phyloP scores from a whole-genome alignment of 2,329 filamentous ascomycete genomes.

The Zymoseptoria passerinii region DNA sequence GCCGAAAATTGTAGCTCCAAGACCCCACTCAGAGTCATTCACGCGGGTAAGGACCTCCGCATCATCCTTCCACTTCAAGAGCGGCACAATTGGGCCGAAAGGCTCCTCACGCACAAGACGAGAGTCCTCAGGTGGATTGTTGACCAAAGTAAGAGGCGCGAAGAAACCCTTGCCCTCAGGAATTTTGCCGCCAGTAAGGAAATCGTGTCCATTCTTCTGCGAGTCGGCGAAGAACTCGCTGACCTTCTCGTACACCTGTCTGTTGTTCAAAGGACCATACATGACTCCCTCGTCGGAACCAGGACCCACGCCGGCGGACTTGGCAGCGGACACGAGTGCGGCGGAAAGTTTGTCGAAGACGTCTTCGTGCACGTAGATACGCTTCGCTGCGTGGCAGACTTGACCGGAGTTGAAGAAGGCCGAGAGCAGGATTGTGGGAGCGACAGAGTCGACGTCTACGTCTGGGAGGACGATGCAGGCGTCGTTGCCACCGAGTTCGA shows the following conservation, averaged over 20 bases:
- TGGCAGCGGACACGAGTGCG: constrained; percentile 69
- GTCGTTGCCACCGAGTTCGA: constrained; percentile 89
- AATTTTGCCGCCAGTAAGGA: constrained; percentile 43
- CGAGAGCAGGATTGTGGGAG: constrained; percentile 84
- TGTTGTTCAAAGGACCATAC: constrained; percentile 40
- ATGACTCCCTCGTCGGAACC: constrained; percentile 46
- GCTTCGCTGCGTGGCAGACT: constrained; percentile 85
- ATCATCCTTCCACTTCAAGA: constrained; percentile 77
- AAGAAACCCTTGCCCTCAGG: constrained; percentile 28
- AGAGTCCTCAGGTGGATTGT: constrained; percentile 71
- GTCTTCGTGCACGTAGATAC: constrained; percentile 80
- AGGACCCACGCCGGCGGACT: constrained; percentile 66
- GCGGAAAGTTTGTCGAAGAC: constrained; percentile 74
- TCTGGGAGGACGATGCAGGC: constrained; percentile 78
- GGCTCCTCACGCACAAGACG: constrained; percentile 85
- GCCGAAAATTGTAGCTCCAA: constrained; percentile 92
- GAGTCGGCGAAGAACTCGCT: constrained; percentile 66
- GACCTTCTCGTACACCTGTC: constrained; percentile 73
- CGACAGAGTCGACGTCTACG: constrained; percentile 79
- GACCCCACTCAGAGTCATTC: constrained; percentile 88
- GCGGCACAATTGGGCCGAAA: constrained; percentile 81
- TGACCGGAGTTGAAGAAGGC: constrained; percentile 95
- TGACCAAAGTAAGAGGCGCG: constrained; percentile 64
- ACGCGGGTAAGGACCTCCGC: constrained; percentile 71
- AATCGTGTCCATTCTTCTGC: constrained; percentile 70